Conservation (phyloP, 1,284 basidiomycete species). For the Ustilago hordei region DNA sequence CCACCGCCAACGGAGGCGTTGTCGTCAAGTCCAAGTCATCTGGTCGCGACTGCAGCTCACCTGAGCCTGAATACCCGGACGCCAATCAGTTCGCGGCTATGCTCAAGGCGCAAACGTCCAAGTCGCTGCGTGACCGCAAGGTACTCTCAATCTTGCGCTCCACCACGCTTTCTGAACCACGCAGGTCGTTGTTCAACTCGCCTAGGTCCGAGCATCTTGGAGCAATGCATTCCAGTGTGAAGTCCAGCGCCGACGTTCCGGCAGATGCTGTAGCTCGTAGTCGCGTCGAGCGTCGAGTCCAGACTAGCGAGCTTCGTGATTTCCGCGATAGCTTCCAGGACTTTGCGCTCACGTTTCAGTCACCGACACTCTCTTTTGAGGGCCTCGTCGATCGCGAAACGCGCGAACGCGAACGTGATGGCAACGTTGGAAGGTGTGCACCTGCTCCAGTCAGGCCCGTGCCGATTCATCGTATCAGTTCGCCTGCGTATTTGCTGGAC, state of each 20-base stretch:
- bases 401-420: conserved; percentile 33
- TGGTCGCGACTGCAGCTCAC: conserved; percentile 15
- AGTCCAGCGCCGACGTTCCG: conserved; percentile 1
- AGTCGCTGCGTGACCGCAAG: conserved; percentile 51
- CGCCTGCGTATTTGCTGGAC: conserved; percentile 49
- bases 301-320: background rate
- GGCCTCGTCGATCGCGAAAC: conserved; percentile 47
- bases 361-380: background rate
- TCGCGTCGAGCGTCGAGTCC: background rate
- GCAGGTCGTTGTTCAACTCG: conserved; percentile 49
- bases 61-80: conserved; percentile 23
- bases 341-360: background rate
- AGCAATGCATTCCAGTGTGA: background rate
- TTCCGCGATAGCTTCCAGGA: background rate
- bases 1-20: conserved; percentile 21
- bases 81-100: conserved; percentile 48
- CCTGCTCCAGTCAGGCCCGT: conserved; percentile 22
- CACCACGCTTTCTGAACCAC: conserved; percentile 37
- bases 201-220: conserved; percentile 40
- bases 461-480: conserved; percentile 43
- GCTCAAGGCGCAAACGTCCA: conserved; percentile 52
- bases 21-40: conserved; percentile 15
- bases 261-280: background rate
- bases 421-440: conserved; percentile 11
- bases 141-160: conserved; percentile 41